Conservation (phyloP, 2,329 filamentous ascomycete species). For the Teratosphaeria zuluensis region DNA sequence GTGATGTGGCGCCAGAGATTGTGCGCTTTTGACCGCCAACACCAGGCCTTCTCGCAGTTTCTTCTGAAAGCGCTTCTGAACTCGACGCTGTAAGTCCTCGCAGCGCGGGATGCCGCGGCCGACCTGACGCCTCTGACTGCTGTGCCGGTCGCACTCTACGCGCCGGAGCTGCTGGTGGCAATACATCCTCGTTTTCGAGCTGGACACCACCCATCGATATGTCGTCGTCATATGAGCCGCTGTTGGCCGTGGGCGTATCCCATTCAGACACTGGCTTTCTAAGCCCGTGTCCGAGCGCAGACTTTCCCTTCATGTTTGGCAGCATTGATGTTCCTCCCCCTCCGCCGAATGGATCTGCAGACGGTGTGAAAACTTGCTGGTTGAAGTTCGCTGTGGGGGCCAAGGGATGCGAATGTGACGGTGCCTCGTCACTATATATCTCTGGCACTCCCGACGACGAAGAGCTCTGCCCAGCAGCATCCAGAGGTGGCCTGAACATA, state of each 20-base stretch:
- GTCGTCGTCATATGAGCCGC: constrained; percentile 31
- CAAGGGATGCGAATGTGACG: constrained; percentile 13
- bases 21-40: constrained; percentile 66
- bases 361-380: constrained; percentile 12
- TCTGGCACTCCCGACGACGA: constrained; percentile 9
- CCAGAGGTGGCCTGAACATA: constrained; percentile 66
- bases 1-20: constrained; percentile 67
- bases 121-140: constrained; percentile 18
- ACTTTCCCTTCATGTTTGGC: constrained; percentile 35
- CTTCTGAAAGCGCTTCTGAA: constrained; percentile 26
- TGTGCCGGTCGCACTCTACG: constrained; percentile 26
- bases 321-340: constrained; percentile 28
- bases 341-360: constrained; percentile 35
- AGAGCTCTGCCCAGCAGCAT: constrained; percentile 40
- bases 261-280: constrained; percentile 18
- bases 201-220: constrained; percentile 23
- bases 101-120: constrained; percentile 27
- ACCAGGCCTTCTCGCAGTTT: constrained; percentile 25
- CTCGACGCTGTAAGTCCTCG: constrained; percentile 30
- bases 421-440: constrained; percentile 22
- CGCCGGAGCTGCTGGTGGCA: constrained; percentile 39
- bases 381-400: constrained; percentile 17
- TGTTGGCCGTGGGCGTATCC: constrained; percentile 40
- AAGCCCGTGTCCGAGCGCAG: constrained; percentile 16
- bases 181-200: constrained; percentile 13